Conservation (phyloP, 2,329 filamentous ascomycete species). For the Fusarium longipes region DNA sequence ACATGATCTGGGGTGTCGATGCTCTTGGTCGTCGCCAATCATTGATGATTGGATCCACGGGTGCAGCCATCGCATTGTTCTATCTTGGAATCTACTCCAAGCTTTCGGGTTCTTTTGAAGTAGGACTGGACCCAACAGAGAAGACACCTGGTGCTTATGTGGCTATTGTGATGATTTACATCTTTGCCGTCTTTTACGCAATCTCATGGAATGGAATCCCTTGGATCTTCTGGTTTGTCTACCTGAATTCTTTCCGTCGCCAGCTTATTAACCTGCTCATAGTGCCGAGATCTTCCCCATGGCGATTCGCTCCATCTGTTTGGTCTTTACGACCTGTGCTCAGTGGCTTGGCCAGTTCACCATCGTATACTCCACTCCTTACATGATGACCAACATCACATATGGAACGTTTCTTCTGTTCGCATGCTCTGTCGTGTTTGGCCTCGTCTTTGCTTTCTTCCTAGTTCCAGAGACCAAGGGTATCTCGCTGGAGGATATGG, state of each 20-base stretch:
- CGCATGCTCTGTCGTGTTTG: constrained; percentile 4
- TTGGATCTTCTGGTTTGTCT: constrained; percentile 7
- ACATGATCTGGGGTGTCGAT: constrained; percentile 13
- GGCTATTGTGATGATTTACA: constrained; percentile 5
- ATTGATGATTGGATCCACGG: not conserved
- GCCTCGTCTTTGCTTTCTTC: constrained; percentile 6
- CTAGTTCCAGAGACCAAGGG: constrained; percentile 6
- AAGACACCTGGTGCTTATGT: constrained; percentile 4
- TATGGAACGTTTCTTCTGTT: constrained; percentile 4
- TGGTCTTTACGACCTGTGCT: not conserved
- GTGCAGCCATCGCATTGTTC: not conserved
- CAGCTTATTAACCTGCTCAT: not conserved
- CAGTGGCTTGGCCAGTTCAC: constrained; percentile 12
- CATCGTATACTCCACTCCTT: constrained; percentile 7
- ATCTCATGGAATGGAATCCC: constrained; percentile 11
- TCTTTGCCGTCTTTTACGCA: constrained; percentile 6
- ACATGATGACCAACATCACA: constrained; percentile 7
- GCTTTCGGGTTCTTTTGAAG: not conserved
- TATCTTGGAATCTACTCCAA: not conserved
- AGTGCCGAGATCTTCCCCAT: constrained; percentile 11
- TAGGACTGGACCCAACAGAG: not conserved
- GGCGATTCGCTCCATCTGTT: constrained; percentile 2
- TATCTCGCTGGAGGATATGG: constrained; percentile 12
- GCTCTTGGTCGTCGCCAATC: constrained; percentile 7
- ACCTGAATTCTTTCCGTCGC: too few relatives aligned